Base-by-base conservation (phyloP, 2,329 filamentous ascomycete genomes). In the Teratosphaeria zuluensis region DNA sequence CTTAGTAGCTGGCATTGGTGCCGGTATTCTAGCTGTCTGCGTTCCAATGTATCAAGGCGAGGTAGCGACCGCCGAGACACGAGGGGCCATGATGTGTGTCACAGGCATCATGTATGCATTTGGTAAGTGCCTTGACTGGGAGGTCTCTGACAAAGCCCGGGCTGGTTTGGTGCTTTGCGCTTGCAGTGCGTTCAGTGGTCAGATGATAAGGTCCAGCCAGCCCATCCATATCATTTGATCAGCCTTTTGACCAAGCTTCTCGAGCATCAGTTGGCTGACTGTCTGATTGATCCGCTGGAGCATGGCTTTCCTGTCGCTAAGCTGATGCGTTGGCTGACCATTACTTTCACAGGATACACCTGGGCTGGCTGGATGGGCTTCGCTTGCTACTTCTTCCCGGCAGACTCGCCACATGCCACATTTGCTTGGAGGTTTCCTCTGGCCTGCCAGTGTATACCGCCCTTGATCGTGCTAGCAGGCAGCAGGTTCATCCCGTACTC, bases 401-500 rank as follows among this genome's bases (percentile, higher is more conserved):
- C 67, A 6, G 64, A 65, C 24, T 69, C 68, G 3, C 65, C 69
- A 0, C 61, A 66, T 9, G 69, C 71, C 1, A 66, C 67, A 0
- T 76, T 77, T 56, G 64, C 74, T 7, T 81, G 79, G 79, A 69
- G 76, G 12, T 76, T 77, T 57, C 75, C 76, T 1, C 67, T 80
- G 2, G 75, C 76, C 0, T 73, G 79, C 54, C 76, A 78, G 62
- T 71, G 68, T 33, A 65, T 73, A 2, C 74, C 74, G 19, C 71
- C 76, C 0, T 56, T 77, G 4, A 65, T 76, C 11, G 69, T 79
- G 3, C 68, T 78, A 0, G 64, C 68, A 14, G 73, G 73, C 16
- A 73, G 68, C 42, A 68, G 67, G 7, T 73, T 69, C 63, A 68
- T 79, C 9, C 74, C 73, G 1, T 75, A 71, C 57, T 77, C 74